Evolutionary conservation across 192 early-diverging fungal species (phyloP).

Genomic region (Coemansia sp.): DNA sequence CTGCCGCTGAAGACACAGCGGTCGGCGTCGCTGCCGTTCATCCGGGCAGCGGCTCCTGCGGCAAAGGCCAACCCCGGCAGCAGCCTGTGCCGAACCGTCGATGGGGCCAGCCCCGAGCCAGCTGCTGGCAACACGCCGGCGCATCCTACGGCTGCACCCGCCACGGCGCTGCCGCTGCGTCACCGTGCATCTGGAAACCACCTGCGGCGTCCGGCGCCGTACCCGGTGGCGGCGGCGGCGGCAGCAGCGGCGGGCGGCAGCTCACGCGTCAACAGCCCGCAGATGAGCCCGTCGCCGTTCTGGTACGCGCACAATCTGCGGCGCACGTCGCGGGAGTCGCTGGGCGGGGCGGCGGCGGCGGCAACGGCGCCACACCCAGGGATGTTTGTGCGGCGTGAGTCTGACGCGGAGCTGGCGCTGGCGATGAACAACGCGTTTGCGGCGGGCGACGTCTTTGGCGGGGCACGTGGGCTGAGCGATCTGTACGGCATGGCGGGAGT

Average conservation of each 20-base stretch:
- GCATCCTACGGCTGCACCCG: conserved; percentile 19
- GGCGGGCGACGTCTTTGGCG: conserved; percentile 38
- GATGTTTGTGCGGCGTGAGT: conserved; percentile 35
- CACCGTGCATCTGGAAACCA: conserved; percentile 43
- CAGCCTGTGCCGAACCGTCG: conserved; percentile 32
- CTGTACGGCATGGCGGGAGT: conserved; percentile 23
- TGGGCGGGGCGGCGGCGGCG: too few relatives aligned
- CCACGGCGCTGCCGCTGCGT: conserved; percentile 32
- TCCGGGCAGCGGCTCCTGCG: conserved; percentile 13
- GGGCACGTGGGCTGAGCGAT: conserved; percentile 35
- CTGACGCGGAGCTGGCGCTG: conserved; percentile 48
- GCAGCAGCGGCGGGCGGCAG: conserved; percentile 21
- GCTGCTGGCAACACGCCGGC: not conserved
- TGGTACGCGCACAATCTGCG: conserved; percentile 36
- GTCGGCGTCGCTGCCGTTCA: conserved; percentile 50
- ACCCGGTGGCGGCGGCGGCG: conserved; percentile 30
- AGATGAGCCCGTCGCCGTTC: conserved; percentile 38
- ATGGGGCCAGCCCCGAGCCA: conserved; percentile 17
- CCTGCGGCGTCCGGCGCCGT: conserved; percentile 46
- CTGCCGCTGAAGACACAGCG: conserved; percentile 48
- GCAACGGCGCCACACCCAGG: conserved; percentile 4
- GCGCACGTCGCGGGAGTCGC: conserved; percentile 40
- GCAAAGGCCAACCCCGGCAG: conserved; percentile 29
- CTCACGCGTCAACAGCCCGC: conserved; percentile 42
- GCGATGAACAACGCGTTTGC: conserved; percentile 51